Conservation (phyloP, 371 early-diverging fungal genomes). For the Mortierella sp. region DNA sequence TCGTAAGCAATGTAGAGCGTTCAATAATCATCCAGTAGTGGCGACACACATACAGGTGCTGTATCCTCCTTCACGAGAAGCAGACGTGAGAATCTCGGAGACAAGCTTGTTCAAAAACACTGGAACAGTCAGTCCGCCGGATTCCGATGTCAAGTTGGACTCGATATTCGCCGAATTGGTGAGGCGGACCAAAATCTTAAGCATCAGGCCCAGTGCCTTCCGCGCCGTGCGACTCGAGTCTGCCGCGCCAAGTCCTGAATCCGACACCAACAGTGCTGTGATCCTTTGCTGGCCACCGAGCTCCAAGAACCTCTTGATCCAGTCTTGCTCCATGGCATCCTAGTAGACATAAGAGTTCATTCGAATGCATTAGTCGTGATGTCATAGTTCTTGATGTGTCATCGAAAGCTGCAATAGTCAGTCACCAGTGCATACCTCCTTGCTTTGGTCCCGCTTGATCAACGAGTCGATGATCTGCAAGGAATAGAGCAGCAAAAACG, state of each 20-base stretch:
- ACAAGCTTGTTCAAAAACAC: conserved; percentile 46
- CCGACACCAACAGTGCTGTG: conserved; percentile 46
- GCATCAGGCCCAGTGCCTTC: conserved; percentile 44
- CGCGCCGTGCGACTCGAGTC: conserved; percentile 31
- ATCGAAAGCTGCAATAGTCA: no score
- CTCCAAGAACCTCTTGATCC: conserved; percentile 54
- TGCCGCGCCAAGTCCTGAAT: conserved; percentile 43
- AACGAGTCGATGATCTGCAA: conserved; percentile 59
- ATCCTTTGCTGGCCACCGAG: conserved; percentile 56
- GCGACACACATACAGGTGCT: conserved; percentile 20
- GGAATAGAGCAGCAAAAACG: conserved; percentile 61
- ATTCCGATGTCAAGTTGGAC: conserved; percentile 12
- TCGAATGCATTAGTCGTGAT: no score
- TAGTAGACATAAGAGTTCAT: not conserved
- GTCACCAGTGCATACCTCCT: conserved; percentile 19
- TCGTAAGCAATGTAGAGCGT: no score
- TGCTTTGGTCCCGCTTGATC: conserved; percentile 50
- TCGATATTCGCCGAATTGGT: conserved; percentile 29
- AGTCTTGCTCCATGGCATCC: conserved; percentile 28
- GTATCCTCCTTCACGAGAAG: conserved; percentile 31
- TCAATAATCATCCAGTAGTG: not conserved
- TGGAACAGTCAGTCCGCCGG: conserved; percentile 33
- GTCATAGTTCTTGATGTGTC: no score
- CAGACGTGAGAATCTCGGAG: conserved; percentile 47
- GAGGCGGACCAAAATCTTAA: conserved; percentile 51